Evolutionary conservation across 2,329 filamentous ascomycete genomes (phyloP).

Genomic region (Sarocladiaceae sp.): DNA sequence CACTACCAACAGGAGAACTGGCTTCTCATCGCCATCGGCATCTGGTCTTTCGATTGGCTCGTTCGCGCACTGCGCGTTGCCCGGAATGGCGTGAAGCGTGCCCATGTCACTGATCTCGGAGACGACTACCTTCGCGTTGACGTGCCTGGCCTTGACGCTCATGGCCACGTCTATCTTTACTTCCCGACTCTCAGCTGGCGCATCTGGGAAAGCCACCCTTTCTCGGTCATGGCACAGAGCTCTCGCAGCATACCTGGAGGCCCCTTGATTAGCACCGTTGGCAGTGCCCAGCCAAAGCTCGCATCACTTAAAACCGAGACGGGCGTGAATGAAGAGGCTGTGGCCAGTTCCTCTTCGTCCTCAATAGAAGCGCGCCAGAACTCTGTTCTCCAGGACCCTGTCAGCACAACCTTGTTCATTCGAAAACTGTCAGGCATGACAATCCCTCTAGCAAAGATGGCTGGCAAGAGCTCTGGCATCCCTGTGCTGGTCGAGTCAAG

Average conservation of each 20-base stretch:
- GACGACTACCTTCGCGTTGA: conserved; percentile 20
- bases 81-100: conserved; percentile 15
- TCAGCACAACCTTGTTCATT: conserved; percentile 14
- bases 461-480: conserved; percentile 7
- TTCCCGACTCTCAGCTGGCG: conserved; percentile 21
- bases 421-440: conserved; percentile 14
- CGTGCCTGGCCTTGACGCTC: conserved; percentile 16
- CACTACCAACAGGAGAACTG: too few relatives aligned
- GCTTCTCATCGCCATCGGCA: conserved; percentile 18
- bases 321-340: background rate
- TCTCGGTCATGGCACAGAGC: conserved; percentile 17
- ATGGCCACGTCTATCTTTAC: conserved; percentile 22
- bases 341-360: too few relatives aligned
- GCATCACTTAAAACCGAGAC: background rate
- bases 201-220: conserved; percentile 25
- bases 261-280: background rate
- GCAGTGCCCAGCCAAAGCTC: background rate
- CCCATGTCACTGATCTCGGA: conserved; percentile 17
- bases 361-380: background rate
- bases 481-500: conserved; percentile 16
- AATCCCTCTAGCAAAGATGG: conserved; percentile 9
- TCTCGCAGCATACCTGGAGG: background rate
- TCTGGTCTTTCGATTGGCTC: conserved; percentile 21
- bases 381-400: background rate
- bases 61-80: conserved; percentile 13